Evolutionary conservation across 2,329 filamentous ascomycete species (phyloP), one percentile per base, ranked within the genome.

Genomic region (Alternaria gansuensis): DNA sequence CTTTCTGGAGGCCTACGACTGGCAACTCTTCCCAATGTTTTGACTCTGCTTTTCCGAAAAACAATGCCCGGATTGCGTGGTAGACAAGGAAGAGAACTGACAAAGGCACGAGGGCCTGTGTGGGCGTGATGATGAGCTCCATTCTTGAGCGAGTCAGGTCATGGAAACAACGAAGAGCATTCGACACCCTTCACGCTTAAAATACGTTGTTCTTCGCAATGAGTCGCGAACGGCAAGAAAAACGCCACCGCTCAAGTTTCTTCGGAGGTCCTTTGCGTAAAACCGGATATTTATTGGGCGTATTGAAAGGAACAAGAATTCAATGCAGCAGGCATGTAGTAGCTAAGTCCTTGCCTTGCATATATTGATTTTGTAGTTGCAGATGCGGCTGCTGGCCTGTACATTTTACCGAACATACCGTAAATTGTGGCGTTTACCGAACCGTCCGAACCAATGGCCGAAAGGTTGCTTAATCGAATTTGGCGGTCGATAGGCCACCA

Each of bases 51-150:
- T 60, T 43, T 26, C 57, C 54, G 11, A 51, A 54, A 14, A 63
- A 54, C 36, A 52, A 50, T 21, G 60, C 51, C 17, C 57, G 57
- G n/a, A 63, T 54, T 14, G 57, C 54, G 33, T 60, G 57, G 29
- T 58, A 63, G 9, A 44, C 51, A 33, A 63, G 26, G 40, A 63
- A 63, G n/a, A 63, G 46, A 13, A 63, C 34, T 4, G 57, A 63
- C 17, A 63, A 53, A 17, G 60, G 60, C 44, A 63, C 24, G 17
- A 63, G 54, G 21, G 60, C 57, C 52, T 63, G 60, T 3, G 60
- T 63, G 24, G 57, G 60, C n/a, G 60, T 63, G 28, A 63, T 60
- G 44, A 58, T 54, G 36, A 63, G 58, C 57, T 63, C 60, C 60
- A 63, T 63, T n/a, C 5, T 37, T 29, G 17, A 21, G 9, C 14